Evolutionary conservation across 1,139 yeast species (phyloP), one percentile per base, ranked within the genome.

Genomic region (Williopsis jadinii): DNA sequence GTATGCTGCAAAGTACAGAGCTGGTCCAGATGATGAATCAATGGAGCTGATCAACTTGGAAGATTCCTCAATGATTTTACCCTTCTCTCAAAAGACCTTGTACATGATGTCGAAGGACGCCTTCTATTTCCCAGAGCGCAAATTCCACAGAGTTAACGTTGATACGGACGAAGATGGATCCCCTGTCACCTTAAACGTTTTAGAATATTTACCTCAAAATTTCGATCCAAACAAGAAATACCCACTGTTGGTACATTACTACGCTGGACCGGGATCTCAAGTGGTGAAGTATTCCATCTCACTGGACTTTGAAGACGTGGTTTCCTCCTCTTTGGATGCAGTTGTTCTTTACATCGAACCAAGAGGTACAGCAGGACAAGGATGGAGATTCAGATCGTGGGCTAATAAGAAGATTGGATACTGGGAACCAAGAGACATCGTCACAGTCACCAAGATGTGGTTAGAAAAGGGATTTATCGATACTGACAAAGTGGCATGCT

Each of bases 231-330:
- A 52, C 34, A 66, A 63, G 43, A 77, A 81, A 56, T 81, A 90
- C 58, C 97, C 97, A 0, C 60, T 92, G 3, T 62, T 92, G 43
- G 95, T 90, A 26, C 80, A 79, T 51, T 86, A 81, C 5, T 92
- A 92, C 59, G 97, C 95, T 4, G 98, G 97, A 0, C 99, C 99
- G 0, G 96, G 95, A 0, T 83, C 95, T 1, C 92, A 84, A 57
- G 73, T 76, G 29, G 83, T 83, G 5, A 71, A 66, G 36, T 73
- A 81, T 42, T 56, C 66, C 33, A 82, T 73, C 50, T 57, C 61
- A 2, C 62, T 81, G 35, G 84, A 77, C 32, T 86, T 86, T 59
- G 84, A 84, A 55, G 83, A 83, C 36, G 71, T 82, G 9, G 73
- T 82, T 1, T 75, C 86, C 11, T 78, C 95, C 1, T 67, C 75